phyloP scores from a whole-genome alignment of 169 alveolate genomes.

The Condylostoma magnum region DNA sequence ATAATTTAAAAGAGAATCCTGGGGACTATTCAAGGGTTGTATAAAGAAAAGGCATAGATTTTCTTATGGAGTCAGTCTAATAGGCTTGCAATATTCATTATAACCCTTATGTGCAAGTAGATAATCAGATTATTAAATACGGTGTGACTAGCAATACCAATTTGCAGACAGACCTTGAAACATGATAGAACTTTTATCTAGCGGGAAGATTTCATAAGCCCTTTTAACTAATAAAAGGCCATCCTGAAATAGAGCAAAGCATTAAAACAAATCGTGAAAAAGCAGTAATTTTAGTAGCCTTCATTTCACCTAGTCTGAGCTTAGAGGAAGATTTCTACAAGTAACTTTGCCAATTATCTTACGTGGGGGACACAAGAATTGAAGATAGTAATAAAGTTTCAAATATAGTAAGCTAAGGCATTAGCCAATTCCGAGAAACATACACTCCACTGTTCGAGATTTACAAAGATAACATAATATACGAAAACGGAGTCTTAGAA shows the following conservation, averaged over 20 bases:
- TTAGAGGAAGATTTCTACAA: not conserved
- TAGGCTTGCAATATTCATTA: constrained; percentile 12
- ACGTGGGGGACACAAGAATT: constrained; percentile 14
- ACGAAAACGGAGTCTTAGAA: constrained; percentile 7
- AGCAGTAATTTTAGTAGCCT: not conserved
- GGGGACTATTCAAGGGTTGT: not conserved
- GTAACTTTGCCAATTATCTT: not conserved
- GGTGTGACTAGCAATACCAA: not conserved
- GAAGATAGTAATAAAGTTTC: constrained; percentile 16
- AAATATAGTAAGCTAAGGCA: not conserved
- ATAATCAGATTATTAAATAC: not conserved
- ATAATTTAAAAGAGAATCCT: constrained; percentile 15
- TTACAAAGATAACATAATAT: not conserved
- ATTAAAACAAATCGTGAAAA: not conserved
- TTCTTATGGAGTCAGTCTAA: not conserved
- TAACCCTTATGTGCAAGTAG: constrained; percentile 13
- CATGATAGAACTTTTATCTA: constrained; percentile 7
- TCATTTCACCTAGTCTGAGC: not conserved
- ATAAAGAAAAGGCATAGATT: not conserved
- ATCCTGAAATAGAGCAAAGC: not conserved
- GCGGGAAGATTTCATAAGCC: constrained; percentile 34
- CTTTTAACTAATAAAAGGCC: not conserved
- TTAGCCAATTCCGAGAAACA: not conserved
- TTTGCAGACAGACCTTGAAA: not conserved
- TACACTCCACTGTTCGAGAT: not conserved